Conservation (phyloP, 2,329 filamentous ascomycete genomes). For the Colletotrichum tabaci region DNA sequence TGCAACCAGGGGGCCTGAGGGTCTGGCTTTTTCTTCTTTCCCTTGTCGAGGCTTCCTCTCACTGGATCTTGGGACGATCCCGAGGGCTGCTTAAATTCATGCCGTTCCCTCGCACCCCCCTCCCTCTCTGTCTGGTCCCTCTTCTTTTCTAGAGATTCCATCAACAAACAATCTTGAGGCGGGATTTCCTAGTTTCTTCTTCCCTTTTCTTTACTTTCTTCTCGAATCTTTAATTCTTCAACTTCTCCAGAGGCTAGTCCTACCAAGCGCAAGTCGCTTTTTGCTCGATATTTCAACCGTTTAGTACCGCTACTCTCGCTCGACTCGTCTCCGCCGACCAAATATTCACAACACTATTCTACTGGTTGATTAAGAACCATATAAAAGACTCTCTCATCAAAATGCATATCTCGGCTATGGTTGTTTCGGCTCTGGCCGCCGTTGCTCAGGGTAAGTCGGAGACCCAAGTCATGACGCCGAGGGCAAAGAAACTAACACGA, state of each 20-base stretch:
- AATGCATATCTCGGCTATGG: conserved; percentile 68
- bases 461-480: too few species aligned
- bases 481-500: conserved; percentile 31
- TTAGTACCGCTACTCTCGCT: conserved; percentile 47
- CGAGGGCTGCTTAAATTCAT: conserved; percentile 59
- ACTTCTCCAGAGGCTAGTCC: conserved; percentile 63
- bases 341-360: conserved; percentile 21
- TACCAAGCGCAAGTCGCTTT: conserved; percentile 65
- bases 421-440: conserved; percentile 63
- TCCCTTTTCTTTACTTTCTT: conserved; percentile 48
- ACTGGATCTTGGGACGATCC: conserved; percentile 53
- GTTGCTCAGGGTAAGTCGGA: conserved; percentile 60
- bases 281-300: conserved; percentile 27
- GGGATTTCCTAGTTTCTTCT: conserved; percentile 44
- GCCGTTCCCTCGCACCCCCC: conserved; percentile 48
- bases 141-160: conserved; percentile 29
- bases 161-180: conserved; percentile 27
- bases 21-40: conserved; percentile 18
- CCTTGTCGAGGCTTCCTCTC: background rate
- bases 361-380: conserved; percentile 43
- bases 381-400: conserved; percentile 50
- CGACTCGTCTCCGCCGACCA: conserved; percentile 7
- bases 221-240: conserved; percentile 44
- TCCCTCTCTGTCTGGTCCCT: conserved; percentile 50
- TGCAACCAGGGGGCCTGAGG: conserved; percentile 48